Evolutionary conservation across 2,329 filamentous ascomycete species (phyloP), one percentile per base, ranked within the genome.

Genomic region (Scopulariopsis brevicaulis): DNA sequence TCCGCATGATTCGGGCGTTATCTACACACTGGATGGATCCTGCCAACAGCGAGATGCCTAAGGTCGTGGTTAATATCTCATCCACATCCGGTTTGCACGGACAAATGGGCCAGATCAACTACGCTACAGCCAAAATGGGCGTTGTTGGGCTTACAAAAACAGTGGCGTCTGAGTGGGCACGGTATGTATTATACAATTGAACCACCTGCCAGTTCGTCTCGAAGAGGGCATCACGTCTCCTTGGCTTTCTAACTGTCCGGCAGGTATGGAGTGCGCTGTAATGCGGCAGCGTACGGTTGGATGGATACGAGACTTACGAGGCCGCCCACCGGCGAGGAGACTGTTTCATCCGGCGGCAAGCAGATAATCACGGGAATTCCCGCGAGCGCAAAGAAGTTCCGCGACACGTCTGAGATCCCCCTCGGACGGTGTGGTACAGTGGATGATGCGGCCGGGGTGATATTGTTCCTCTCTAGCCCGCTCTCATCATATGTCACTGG

Each of bases 151-250:
- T 96, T 59, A 92, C 87, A 60, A 95, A 94, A 76, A 91, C 90
- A 1, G 90, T 96, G 67, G 90, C 90, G 3, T 95, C 96, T 74
- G 86, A 96, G 75, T 96, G 90, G 91, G 90, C 90, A 1, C 90
- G 89, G 53, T 55, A 55, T 12, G 53, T 25, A 6, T n/a, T 37
- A 10, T 22, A 20, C n/a, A 15, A n/a, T n/a, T n/a, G n/a, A n/a
- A n/a, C n/a, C n/a, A n/a, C n/a, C n/a, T n/a, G n/a, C n/a, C n/a
- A n/a, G n/a, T n/a, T n/a, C n/a, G n/a, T n/a, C n/a, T n/a, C n/a
- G n/a, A n/a, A n/a, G n/a, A n/a, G n/a, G n/a, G n/a, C n/a, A n/a
- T n/a, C n/a, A n/a, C n/a, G n/a, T n/a, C 12, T 18, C 15, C 11
- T 40, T 12, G 37, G 4, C 12, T 40, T 40, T 40, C 37, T 40